phyloP scores from a whole-genome alignment of 345 rosid genomes.

The Dovyalis caffra region DNA sequence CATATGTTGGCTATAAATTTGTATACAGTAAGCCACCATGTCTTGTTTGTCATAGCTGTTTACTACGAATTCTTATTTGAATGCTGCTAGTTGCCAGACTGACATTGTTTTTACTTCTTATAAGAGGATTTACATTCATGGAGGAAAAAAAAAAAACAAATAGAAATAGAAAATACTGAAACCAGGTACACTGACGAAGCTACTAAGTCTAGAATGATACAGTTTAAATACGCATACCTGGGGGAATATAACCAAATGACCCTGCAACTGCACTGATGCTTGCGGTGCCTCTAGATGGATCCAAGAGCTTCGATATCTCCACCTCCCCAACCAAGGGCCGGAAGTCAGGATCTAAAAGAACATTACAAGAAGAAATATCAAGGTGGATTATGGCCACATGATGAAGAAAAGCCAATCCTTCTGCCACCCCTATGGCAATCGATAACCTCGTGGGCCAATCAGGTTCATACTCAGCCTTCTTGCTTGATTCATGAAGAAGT shows the following conservation, averaged over 20 bases:
- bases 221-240: conserved; percentile 18
- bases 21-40: too few species aligned
- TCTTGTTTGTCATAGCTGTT: too few species aligned
- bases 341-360: conserved; percentile 31
- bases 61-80: too few species aligned
- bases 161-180: too few species aligned
- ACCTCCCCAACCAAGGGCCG: conserved; percentile 33
- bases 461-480: conserved; percentile 66
- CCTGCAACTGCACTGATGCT: conserved; percentile 43
- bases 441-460: conserved; percentile 37
- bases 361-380: conserved; percentile 33
- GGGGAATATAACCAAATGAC: conserved; percentile 40
- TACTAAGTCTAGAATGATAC: neutral
- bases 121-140: too few species aligned
- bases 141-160: neutral
- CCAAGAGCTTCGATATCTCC: conserved; percentile 37
- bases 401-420: conserved; percentile 36
- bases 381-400: conserved; percentile 35
- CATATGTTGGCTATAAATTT: too few species aligned
- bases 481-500: conserved; percentile 71
- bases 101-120: too few species aligned
- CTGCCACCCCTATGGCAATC: conserved; percentile 32
- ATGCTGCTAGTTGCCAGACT: too few species aligned
- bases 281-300: conserved; percentile 40
- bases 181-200: neutral